Conservation (phyloP, 192 early-diverging fungal species). For the Entomortierella chlamydospora region DNA sequence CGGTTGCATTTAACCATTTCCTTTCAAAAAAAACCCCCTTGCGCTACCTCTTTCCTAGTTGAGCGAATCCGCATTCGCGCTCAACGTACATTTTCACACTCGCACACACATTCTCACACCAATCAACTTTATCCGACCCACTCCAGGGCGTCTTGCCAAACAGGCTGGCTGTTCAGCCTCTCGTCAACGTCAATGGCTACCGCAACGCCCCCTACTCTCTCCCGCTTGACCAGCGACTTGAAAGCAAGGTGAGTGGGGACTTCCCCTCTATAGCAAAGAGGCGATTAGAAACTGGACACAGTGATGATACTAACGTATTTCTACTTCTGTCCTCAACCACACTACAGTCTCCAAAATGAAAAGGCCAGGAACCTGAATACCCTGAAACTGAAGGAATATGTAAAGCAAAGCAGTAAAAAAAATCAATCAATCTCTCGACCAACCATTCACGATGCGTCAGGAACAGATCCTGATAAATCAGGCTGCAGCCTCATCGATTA, state of each 20-base stretch:
- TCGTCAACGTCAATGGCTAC: constrained; percentile 24
- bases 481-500: too few relatives aligned
- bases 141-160: background rate
- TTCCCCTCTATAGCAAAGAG: background rate
- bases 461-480: too few relatives aligned
- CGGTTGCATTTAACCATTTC: background rate
- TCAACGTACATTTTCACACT: background rate
- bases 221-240: constrained; percentile 41
- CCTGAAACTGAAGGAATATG: constrained; percentile 37
- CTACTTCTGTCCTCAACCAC: too few relatives aligned
- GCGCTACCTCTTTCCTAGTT: background rate
- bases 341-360: constrained; percentile 35
- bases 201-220: constrained; percentile 27
- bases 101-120: background rate
- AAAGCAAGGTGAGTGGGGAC: constrained; percentile 35
- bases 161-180: constrained; percentile 8
- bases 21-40: background rate
- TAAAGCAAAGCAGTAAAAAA: constrained; percentile 12
- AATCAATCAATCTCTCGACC: background rate
- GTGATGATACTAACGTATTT: too few relatives aligned
- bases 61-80: background rate
- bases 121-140: background rate
- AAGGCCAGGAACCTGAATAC: constrained; percentile 17
- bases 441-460: too few relatives aligned
- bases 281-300: background rate